Base-by-base conservation (phyloP, 2,329 filamentous ascomycete species). In the Didymella arachidicola region DNA sequence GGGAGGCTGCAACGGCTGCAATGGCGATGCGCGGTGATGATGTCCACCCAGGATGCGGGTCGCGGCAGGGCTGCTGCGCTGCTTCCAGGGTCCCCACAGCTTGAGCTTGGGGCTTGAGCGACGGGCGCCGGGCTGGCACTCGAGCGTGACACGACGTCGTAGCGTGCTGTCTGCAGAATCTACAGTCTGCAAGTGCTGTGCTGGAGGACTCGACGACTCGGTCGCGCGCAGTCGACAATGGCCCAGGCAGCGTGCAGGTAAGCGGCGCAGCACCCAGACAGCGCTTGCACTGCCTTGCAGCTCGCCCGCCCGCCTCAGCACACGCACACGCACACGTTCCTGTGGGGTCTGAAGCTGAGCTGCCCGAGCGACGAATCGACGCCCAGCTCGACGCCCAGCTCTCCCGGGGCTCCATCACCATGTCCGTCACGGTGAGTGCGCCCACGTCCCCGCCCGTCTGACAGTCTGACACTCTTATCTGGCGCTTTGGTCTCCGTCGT, bases 371-470 rank as follows among this genome's bases (percentile, higher is more conserved):
- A 22, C 39, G 39, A 42, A 22, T 16, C 39, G 7, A 49, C 56
- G 50, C 50, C n/a, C n/a, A n/a, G n/a, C 27, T 53, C 48, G 22
- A 29, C 43, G 36, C 25, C 46, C 56, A 49, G 56, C 56, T 26
- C 22, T 38, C 26, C 41, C 32, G 12, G 42, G 26, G 32, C 49
- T n/a, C 47, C 39, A 32, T 30, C 63, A 68, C 60, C 70, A 83
- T 83, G 81, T 80, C 81, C 53, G 79, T 82, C 65, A 83, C 81
- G 16, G 77, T 79, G 68, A 65, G 74, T 70, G 25, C 22, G 41
- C 39, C 41, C 29, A 27, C 26, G 10, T 16, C 19, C 34, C 5
- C 4, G 34, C 38, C 19, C 43, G 43, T 27, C 55, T 53, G 48
- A 52, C 48, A 45, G 42, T n/a, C n/a, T n/a, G n/a, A n/a, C n/a